phyloP scores from a whole-genome alignment of 2,329 filamentous ascomycete species.

The Colletotrichum chrysophilum region DNA sequence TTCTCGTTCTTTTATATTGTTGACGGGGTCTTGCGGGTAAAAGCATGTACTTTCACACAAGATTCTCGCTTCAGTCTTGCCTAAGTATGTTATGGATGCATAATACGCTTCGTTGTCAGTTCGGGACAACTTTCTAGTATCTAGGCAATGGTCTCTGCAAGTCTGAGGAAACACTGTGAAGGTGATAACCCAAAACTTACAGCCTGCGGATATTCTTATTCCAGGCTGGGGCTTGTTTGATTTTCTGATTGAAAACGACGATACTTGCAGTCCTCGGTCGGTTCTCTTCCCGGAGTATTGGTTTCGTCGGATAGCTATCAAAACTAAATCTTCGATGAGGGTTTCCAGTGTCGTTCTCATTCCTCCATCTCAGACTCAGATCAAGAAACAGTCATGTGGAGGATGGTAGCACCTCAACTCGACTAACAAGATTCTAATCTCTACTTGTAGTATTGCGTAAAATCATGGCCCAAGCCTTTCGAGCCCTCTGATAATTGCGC shows the following conservation, averaged over 20 bases:
- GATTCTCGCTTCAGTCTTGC: no score
- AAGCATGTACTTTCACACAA: no score
- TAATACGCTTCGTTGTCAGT: no score
- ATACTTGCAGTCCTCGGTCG: not conserved
- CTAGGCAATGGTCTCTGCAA: no score
- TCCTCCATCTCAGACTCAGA: not conserved
- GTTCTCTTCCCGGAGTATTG: not conserved
- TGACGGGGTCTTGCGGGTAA: no score
- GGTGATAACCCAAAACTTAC: not conserved
- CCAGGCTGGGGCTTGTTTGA: not conserved
- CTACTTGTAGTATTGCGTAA: not conserved
- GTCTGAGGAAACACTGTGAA: no score
- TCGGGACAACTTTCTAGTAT: no score
- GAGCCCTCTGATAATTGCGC: not conserved
- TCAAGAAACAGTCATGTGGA: not conserved
- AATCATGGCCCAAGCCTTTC: not conserved
- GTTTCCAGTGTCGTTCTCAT: not conserved
- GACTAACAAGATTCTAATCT: not conserved
- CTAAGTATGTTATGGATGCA: no score
- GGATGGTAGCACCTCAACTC: rapidly evolving
- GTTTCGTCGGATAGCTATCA: not conserved
- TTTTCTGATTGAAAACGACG: not conserved
- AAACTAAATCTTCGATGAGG: rapidly evolving
- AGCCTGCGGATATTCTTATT: not conserved
- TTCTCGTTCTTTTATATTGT: no score